These are phyloP conservation scores for Metarhizium humberi DNA, from an alignment of 2,329 filamentous ascomycete genomes.

Conservation along the genomic window DNA sequence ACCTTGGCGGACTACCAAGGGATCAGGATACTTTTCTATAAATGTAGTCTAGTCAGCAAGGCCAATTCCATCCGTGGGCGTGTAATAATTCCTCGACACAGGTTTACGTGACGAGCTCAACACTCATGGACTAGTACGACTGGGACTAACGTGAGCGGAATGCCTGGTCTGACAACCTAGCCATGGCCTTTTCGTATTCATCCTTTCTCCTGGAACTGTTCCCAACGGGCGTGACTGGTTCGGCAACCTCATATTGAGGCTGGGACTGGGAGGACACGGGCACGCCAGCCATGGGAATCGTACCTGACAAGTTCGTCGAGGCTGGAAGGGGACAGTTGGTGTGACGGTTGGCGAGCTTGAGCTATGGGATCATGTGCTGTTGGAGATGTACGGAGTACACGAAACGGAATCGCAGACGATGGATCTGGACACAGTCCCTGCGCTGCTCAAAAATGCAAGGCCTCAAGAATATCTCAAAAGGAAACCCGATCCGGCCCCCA, in stretches of 20 bases:
- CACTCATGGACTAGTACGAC: background rate
- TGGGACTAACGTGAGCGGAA: slow-evolving; percentile 35
- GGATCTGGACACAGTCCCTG: too few species aligned
- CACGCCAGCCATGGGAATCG: slow-evolving; percentile 12
- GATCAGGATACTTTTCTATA: slow-evolving; percentile 35
- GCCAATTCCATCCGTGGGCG: background rate
- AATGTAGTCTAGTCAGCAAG: background rate
- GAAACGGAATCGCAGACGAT: too few species aligned
- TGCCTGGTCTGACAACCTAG: slow-evolving; percentile 32
- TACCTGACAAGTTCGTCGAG: background rate
- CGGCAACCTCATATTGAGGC: slow-evolving; percentile 13
- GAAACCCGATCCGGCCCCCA: background rate
- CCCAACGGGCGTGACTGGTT: slow-evolving; percentile 6
- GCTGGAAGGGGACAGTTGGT: background rate
- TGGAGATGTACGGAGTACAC: too few species aligned
- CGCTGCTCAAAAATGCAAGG: too few species aligned
- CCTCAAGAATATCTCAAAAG: too few species aligned
- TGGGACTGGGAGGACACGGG: slow-evolving; percentile 11
- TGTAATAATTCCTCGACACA: background rate
- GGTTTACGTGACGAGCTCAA: background rate
- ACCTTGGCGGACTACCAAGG: slow-evolving; percentile 29
- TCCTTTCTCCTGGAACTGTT: slow-evolving; percentile 21
- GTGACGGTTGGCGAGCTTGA: background rate
- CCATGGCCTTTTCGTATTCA: slow-evolving; percentile 27
- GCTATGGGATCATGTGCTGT: too few species aligned